Evolutionary conservation across 352 stramenopile species (phyloP).

Genomic region (Phytopythium helicoides): DNA sequence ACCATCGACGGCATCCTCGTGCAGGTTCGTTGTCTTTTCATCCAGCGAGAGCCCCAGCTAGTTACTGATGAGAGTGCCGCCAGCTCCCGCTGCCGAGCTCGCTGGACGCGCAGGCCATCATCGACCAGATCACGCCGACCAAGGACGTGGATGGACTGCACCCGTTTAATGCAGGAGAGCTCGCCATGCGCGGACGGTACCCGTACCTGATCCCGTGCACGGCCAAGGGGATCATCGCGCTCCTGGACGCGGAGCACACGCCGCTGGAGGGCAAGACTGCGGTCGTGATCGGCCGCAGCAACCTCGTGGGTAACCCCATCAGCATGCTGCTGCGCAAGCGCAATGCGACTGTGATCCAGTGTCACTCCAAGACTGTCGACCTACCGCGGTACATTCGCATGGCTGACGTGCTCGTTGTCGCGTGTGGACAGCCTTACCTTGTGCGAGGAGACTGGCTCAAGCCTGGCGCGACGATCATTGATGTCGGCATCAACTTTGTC

Average conservation of each 20-base stretch:
- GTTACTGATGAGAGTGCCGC: not conserved
- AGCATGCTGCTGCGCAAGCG: slow-evolving; percentile 94
- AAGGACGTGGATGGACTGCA: slow-evolving; percentile 99
- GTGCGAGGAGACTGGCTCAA: slow-evolving; percentile 97
- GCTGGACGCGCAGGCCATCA: slow-evolving; percentile 92
- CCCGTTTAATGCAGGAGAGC: slow-evolving; percentile 94
- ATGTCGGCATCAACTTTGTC: slow-evolving; percentile 99
- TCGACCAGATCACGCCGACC: slow-evolving; percentile 89
- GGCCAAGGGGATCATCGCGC: slow-evolving; percentile 95
- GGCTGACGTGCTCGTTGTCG: slow-evolving; percentile 97
- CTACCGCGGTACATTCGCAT: slow-evolving; percentile 83
- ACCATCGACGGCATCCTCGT: slow-evolving; percentile 84
- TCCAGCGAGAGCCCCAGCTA: not conserved
- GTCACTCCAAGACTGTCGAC: slow-evolving; percentile 94
- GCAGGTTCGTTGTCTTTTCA: slow-evolving; percentile 40
- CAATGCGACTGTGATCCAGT: slow-evolving; percentile 97
- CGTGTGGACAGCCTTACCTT: slow-evolving; percentile 94
- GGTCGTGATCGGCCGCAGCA: slow-evolving; percentile 96
- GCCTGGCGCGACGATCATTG: slow-evolving; percentile 95
- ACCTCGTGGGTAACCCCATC: slow-evolving; percentile 97
- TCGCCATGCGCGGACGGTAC: slow-evolving; percentile 86
- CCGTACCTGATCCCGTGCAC: slow-evolving; percentile 95
- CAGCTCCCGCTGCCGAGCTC: slow-evolving; percentile 92
- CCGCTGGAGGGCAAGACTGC: slow-evolving; percentile 92
- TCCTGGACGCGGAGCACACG: slow-evolving; percentile 90